Evolutionary conservation across 2,329 filamentous ascomycete species (phyloP).

Genomic region (Metarhizium robertsii): DNA sequence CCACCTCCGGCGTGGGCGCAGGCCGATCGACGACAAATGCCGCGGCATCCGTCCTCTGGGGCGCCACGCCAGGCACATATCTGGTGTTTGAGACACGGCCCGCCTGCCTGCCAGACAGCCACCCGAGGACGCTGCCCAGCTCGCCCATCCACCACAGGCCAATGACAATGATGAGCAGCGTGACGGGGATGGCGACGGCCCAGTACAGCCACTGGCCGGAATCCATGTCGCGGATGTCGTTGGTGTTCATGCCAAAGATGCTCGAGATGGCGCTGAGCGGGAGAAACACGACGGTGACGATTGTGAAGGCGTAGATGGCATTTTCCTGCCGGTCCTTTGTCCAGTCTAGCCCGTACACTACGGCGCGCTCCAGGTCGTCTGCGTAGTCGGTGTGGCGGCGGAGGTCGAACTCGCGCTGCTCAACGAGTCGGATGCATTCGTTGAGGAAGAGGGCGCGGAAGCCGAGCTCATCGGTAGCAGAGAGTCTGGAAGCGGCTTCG

Average conservation of each 20-base stretch:
- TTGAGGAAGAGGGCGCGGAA: conserved; percentile 28
- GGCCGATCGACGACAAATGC: not conserved
- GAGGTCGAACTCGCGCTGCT: conserved; percentile 26
- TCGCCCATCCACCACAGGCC: conserved; percentile 36
- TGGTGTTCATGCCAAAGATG: conserved; percentile 45
- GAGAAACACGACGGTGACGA: conserved; percentile 39
- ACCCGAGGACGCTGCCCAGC: conserved; percentile 23
- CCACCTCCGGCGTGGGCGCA: not conserved
- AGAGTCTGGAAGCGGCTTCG: conserved; percentile 22
- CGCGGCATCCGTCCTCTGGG: not conserved
- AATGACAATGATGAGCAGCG: conserved; percentile 26
- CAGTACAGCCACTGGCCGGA: conserved; percentile 40
- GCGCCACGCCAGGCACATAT: not conserved
- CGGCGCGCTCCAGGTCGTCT: conserved; percentile 19
- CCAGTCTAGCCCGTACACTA: conserved; percentile 26
- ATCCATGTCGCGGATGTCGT: conserved; percentile 40
- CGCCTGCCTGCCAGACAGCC: conserved; percentile 15
- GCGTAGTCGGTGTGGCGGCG: conserved; percentile 19
- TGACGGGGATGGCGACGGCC: conserved; percentile 37
- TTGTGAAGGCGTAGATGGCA: conserved; percentile 39
- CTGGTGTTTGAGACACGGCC: not conserved
- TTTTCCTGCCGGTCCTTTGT: conserved; percentile 36
- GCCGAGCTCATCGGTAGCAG: conserved; percentile 27
- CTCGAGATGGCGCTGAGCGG: conserved; percentile 36
- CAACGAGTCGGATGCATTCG: conserved; percentile 28